Conservation (phyloP, 306 rosid species). For the Corylus americana region DNA sequence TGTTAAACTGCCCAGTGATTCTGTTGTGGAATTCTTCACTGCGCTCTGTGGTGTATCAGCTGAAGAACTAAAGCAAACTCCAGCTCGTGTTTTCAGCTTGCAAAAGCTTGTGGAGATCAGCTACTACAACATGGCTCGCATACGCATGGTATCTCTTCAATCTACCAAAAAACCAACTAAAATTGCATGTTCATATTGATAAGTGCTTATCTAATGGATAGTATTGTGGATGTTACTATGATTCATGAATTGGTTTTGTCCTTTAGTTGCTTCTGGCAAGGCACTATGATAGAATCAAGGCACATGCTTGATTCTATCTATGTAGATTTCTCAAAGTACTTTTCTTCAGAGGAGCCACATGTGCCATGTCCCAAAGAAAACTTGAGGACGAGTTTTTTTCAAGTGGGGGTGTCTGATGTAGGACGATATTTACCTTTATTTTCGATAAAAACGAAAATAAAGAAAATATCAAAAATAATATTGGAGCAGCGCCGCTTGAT, state of each 20-base stretch:
- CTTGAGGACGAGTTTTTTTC: no score
- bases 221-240: constrained; percentile 4
- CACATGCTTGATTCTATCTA: no score
- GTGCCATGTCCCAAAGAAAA: no score
- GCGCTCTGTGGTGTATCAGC: constrained; percentile 99
- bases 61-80: constrained; percentile 92
- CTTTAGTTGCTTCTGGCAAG: background rate
- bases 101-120: constrained; percentile 99
- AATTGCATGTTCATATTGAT: constrained; percentile 22
- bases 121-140: constrained; percentile 98
- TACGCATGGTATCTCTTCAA: constrained; percentile 74
- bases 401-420: no score
- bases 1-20: constrained; percentile 92
- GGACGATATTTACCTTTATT: no score
- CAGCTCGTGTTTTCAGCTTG: constrained; percentile 98
- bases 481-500: no score
- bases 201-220: constrained; percentile 1
- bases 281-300: no score
- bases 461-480: no score
- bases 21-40: constrained; percentile 92
- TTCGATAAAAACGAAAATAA: no score
- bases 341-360: no score
- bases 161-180: constrained; percentile 16
- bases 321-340: no score
- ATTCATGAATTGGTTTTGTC: background rate